Base-by-base conservation (phyloP, 495 filamentous ascomycete species). In the Penicillium malachiteum region DNA sequence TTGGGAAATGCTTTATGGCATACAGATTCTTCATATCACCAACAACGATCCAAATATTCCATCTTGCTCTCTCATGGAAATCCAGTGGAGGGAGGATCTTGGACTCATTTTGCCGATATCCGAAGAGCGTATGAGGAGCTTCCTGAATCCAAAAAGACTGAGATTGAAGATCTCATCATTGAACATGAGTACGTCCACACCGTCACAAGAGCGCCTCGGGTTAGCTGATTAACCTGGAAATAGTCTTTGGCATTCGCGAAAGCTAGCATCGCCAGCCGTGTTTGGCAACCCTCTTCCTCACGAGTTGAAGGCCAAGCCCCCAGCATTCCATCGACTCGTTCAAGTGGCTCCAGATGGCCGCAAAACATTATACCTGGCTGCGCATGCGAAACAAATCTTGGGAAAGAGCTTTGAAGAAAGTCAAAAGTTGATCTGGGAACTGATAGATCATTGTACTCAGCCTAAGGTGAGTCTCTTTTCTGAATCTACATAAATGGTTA, bases 1-100 rank as follows among this genome's bases (percentile, higher is more conserved):
- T 40, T 64, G 12, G 61, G 61, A 18, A 64, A 64, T 55, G 61
- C 57, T 18, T 40, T 64, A 21, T 64, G 61, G 61, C 61, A 64
- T 35, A 64, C 61, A 7, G 61, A 64, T 30, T 64, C 61, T 1
- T 53, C 61, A 40, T 64, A 64, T 54, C 61, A 64, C 41, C 60
- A 64, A 55, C 50, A 58, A 40, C 57, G 61, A 2, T 60, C 61
- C 2, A 64, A 64, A 32, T 64, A 64, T 40, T 60, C 61, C 8
- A 60, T 64, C 34, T 50, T 64, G 12, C 52, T 64, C 13, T 64
- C 61, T 21, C 61, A 64, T 46, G 61, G 57, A 12, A 57, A 49
- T 18, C 57, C 54, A 8, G 56, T 60, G 2, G 46, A 58, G n/a
- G 61, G 55, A 1, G 61, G 61, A 37, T 64, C 61, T 39, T 64